Conservation (phyloP, 495 filamentous ascomycete species). For the Penicillium taxi region DNA sequence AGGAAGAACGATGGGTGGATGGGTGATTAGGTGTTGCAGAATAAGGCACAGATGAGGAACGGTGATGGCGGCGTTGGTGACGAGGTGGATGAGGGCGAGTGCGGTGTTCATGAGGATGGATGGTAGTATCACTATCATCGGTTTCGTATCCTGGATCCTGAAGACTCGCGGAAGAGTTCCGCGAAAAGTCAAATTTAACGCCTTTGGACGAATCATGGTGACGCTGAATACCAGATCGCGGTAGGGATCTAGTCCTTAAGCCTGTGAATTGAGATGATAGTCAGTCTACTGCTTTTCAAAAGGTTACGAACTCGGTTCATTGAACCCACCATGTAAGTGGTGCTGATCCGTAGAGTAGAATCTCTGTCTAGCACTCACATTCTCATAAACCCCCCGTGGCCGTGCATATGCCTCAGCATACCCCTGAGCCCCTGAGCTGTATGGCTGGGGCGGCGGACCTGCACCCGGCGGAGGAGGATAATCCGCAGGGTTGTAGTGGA, state of each 20-base stretch:
- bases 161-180: too few species aligned
- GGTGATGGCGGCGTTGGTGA: constrained; percentile 21
- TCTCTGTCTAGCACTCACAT: constrained; percentile 45
- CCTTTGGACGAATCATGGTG: constrained; percentile 26
- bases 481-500: constrained; percentile 34
- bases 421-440: constrained; percentile 33
- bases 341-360: constrained; percentile 31
- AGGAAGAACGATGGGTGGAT: background rate
- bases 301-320: background rate
- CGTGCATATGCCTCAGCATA: constrained; percentile 36
- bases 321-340: constrained; percentile 39
- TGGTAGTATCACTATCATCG: constrained; percentile 37
- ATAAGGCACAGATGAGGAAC: constrained; percentile 22
- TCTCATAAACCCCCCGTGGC: constrained; percentile 44
- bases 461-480: constrained; percentile 42
- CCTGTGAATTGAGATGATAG: constrained; percentile 14
- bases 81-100: constrained; percentile 14
- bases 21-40: constrained; percentile 6
- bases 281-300: constrained; percentile 15
- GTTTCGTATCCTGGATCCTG: constrained; percentile 34
- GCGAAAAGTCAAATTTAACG: constrained; percentile 10
- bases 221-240: background rate
- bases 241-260: constrained; percentile 13
- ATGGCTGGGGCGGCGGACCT: constrained; percentile 35
- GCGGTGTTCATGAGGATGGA: constrained; percentile 14